These are phyloP conservation scores for Grammothele lineata DNA, from an alignment of 768 basidiomycete species.

Conservation along the genomic window DNA sequence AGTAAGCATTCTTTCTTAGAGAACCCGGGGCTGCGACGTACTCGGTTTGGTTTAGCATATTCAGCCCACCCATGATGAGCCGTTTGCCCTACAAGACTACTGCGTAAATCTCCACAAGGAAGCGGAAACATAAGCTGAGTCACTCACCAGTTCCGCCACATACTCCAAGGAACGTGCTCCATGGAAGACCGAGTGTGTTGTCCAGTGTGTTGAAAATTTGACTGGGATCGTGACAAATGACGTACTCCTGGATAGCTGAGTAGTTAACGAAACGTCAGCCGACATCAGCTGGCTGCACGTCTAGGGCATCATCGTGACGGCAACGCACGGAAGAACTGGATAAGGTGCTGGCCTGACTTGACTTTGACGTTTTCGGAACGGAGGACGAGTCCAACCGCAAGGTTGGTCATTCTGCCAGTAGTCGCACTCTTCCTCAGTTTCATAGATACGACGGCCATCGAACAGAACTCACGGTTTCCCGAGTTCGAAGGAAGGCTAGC, in stretches of 20 bases:
- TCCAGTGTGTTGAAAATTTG: slow-evolving; percentile 26
- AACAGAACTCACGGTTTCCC: slow-evolving; percentile 26
- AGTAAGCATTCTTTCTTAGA: not conserved
- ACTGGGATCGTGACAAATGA: slow-evolving; percentile 21
- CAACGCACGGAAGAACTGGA: slow-evolving; percentile 19
- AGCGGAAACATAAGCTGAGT: not conserved
- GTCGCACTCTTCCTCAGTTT: not conserved
- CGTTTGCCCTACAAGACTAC: slow-evolving; percentile 30
- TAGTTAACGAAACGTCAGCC: too few species aligned
- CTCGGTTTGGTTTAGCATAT: slow-evolving; percentile 36
- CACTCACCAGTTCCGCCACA: slow-evolving; percentile 38
- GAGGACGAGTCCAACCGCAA: slow-evolving; percentile 23
- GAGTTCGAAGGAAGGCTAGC: slow-evolving; percentile 17
- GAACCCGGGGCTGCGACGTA: slow-evolving; percentile 11
- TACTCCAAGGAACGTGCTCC: slow-evolving; percentile 46
- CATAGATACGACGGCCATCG: too few species aligned
- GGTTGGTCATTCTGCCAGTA: slow-evolving; percentile 17
- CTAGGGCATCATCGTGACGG: too few species aligned
- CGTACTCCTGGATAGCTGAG: slow-evolving; percentile 43
- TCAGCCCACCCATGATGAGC: slow-evolving; percentile 39
- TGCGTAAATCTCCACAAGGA: not conserved
- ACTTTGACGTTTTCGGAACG: slow-evolving; percentile 20
- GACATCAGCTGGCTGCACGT: too few species aligned
- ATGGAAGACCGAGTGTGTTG: slow-evolving; percentile 43
- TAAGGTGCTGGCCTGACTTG: slow-evolving; percentile 23